Conservation (phyloP, 139 green algal species). For the Asterochloris erici region DNA sequence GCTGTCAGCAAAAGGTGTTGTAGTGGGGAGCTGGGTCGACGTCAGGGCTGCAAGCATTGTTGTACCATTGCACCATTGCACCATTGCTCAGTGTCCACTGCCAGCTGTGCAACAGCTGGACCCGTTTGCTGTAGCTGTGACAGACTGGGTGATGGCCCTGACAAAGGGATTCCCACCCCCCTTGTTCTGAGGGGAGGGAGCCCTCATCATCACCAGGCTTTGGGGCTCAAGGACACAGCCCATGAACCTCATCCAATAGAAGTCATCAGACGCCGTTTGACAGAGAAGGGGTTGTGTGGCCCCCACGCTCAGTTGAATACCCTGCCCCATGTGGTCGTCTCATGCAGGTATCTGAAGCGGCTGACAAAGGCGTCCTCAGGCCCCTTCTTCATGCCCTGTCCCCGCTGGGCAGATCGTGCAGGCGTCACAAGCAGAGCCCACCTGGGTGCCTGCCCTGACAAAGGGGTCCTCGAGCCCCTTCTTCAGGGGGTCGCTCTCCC, state of each 20-base stretch:
- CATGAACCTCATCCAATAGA: too few species aligned
- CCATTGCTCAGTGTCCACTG: too few species aligned
- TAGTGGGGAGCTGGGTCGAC: neutral
- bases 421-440: slow-evolving; percentile 18
- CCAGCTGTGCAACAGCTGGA: too few species aligned
- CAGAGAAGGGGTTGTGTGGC: neutral
- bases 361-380: neutral
- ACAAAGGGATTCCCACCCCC: too few species aligned
- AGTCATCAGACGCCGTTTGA: neutral
- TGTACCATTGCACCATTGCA: too few species aligned
- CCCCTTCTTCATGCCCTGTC: neutral
- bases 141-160: too few species aligned
- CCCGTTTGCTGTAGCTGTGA: too few species aligned
- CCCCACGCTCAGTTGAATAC: neutral
- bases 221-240: too few species aligned
- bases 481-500: slow-evolving; percentile 86
- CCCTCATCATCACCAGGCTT: too few species aligned
- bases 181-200: too few species aligned
- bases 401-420: neutral
- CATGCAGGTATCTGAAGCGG: too few species aligned
- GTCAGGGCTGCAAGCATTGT: too few species aligned
- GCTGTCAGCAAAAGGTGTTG: neutral
- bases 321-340: neutral
- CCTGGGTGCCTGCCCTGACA: slow-evolving; percentile 82
- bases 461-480: slow-evolving; percentile 75